A percentile compares a stretch with the other conserved stretches of the same genome.
Conservation (phyloP, 2,329 filamentous ascomycete species). For the Chaetomiaceae sp. region DNA sequence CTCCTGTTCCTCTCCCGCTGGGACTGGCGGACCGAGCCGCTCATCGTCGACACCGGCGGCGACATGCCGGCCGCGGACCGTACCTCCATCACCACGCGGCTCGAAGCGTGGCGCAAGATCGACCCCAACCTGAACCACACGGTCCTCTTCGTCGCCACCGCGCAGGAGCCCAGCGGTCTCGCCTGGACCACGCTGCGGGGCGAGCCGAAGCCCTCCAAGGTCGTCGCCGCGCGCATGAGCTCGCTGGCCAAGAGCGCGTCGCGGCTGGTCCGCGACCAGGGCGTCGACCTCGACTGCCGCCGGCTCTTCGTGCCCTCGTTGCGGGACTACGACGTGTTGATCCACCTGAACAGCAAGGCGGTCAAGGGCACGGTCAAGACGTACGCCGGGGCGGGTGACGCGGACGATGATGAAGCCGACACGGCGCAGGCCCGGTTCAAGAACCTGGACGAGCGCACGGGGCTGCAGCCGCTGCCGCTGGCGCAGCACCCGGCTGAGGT, state of each 20-base stretch:
- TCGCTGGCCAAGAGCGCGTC: constrained; percentile 71
- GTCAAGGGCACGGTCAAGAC: constrained; percentile 36
- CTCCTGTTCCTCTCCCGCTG: constrained; percentile 75
- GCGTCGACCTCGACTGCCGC: constrained; percentile 41
- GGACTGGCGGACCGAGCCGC: constrained; percentile 83
- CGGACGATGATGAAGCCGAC: constrained; percentile 23
- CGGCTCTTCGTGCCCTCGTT: constrained; percentile 67
- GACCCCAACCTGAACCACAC: constrained; percentile 84
- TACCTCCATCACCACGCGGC: constrained; percentile 58
- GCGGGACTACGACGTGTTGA: constrained; percentile 77
- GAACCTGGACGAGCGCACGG: constrained; percentile 63
- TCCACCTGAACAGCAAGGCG: constrained; percentile 59
- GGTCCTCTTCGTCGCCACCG: constrained; percentile 74
- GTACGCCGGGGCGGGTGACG: constrained; percentile 27
- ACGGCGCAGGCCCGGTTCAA: constrained; percentile 58
- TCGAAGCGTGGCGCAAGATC: constrained; percentile 79
- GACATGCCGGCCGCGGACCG: constrained; percentile 58
- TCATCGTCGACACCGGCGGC: constrained; percentile 70
- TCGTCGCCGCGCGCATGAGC: constrained; percentile 79
- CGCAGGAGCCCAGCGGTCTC: constrained; percentile 68
- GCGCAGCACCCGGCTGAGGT: constrained; percentile 55
- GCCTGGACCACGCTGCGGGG: constrained; percentile 67
- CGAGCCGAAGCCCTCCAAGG: constrained; percentile 57
- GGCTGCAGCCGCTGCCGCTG: constrained; percentile 39
- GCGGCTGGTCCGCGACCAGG: constrained; percentile 50